phyloP scores from a whole-genome alignment of 2,329 filamentous ascomycete species.

The Verticillium albo-atrum region DNA sequence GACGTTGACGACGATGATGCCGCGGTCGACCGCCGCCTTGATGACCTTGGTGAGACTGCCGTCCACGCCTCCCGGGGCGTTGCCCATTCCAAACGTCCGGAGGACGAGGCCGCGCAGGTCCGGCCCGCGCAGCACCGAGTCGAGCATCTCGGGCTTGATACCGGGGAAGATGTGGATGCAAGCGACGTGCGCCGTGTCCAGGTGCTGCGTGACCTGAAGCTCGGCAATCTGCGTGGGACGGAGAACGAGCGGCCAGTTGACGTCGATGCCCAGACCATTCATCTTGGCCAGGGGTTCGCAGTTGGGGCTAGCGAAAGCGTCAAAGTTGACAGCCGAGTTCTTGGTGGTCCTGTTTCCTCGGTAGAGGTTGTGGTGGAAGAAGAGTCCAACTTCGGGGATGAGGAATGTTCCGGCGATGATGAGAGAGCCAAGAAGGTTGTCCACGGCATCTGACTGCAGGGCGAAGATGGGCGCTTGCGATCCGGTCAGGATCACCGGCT shows the following conservation, averaged over 20 bases:
- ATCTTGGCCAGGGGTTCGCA: slow-evolving; percentile 76
- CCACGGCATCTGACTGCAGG: slow-evolving; percentile 84
- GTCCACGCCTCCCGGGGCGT: slow-evolving; percentile 78
- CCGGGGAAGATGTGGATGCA: slow-evolving; percentile 88
- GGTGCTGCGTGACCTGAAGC: slow-evolving; percentile 68
- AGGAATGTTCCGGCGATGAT: slow-evolving; percentile 90
- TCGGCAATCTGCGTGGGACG: slow-evolving; percentile 69
- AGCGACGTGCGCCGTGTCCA: slow-evolving; percentile 85
- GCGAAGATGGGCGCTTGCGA: slow-evolving; percentile 84
- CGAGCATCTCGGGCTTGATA: slow-evolving; percentile 90
- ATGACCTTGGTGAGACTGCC: slow-evolving; percentile 76
- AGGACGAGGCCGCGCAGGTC: slow-evolving; percentile 76
- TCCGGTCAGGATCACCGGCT: slow-evolving; percentile 83
- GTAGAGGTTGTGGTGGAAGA: slow-evolving; percentile 89
- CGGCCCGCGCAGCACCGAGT: slow-evolving; percentile 74
- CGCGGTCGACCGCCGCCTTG: slow-evolving; percentile 69
- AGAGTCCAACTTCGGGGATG: slow-evolving; percentile 88
- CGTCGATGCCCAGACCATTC: slow-evolving; percentile 73
- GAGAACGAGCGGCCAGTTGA: slow-evolving; percentile 74
- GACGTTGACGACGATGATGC: slow-evolving; percentile 84
- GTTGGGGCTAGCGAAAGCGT: slow-evolving; percentile 88
- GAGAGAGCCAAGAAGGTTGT: slow-evolving; percentile 83
- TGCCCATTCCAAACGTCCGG: slow-evolving; percentile 91
- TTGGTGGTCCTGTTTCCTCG: slow-evolving; percentile 87
- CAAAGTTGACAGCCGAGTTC: slow-evolving; percentile 79